Conservation (phyloP, 2,329 filamentous ascomycete species). For the Dothideomycetes sp. region DNA sequence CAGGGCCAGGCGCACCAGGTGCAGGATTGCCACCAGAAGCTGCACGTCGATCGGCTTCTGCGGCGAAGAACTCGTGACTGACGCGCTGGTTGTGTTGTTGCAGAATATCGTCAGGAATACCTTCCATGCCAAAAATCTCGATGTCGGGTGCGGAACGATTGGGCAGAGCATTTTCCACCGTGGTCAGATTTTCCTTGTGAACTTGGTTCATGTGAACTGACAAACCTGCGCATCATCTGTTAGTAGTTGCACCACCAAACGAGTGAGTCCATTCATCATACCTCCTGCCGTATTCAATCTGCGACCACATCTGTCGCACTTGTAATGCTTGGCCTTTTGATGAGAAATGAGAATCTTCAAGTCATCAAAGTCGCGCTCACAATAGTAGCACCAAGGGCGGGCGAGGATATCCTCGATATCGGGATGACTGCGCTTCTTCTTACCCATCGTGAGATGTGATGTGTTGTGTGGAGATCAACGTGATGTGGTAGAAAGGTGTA, state of each 20-base stretch:
- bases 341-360: slow-evolving; percentile 93
- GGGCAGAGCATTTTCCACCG: slow-evolving; percentile 85
- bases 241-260: background rate
- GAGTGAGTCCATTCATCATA: slow-evolving; percentile 35
- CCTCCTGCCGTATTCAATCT: slow-evolving; percentile 90
- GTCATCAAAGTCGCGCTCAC: slow-evolving; percentile 97
- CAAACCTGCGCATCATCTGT: slow-evolving; percentile 53
- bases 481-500: background rate
- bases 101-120: slow-evolving; percentile 77
- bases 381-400: slow-evolving; percentile 97
- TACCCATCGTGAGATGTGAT: slow-evolving; percentile 53
- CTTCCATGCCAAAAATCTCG: slow-evolving; percentile 98
- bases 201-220: slow-evolving; percentile 97
- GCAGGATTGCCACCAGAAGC: slow-evolving; percentile 77
- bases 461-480: background rate
- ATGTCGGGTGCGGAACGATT: slow-evolving; percentile 79
- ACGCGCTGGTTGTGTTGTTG: slow-evolving; percentile 80
- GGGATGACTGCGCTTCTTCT: slow-evolving; percentile 81
- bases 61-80: slow-evolving; percentile 74
- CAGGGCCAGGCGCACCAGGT: slow-evolving; percentile 44
- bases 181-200: slow-evolving; percentile 82
- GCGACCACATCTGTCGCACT: slow-evolving; percentile 83
- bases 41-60: slow-evolving; percentile 71
- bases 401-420: slow-evolving; percentile 79
- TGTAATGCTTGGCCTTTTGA: slow-evolving; percentile 99